A percentile compares a stretch with the other conserved stretches of the same genome.
These are phyloP conservation scores for Kluyveromyces dobzhanskii DNA, from an alignment of 805 yeast species.

Conservation along the genomic window DNA sequence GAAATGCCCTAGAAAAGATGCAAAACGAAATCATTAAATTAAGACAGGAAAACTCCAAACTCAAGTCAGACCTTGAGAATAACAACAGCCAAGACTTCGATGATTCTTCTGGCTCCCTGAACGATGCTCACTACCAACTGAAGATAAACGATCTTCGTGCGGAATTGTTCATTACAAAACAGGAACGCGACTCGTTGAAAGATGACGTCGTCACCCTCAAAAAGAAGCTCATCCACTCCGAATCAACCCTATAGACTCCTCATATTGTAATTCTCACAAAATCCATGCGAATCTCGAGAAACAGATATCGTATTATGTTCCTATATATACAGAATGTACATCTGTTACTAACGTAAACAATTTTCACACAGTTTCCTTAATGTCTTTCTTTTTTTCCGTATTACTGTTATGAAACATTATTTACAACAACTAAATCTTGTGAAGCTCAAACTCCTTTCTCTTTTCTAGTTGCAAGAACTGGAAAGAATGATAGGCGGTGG, in stretches of 20 bases:
- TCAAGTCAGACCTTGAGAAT: slow-evolving; percentile 63
- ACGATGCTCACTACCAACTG: slow-evolving; percentile 56
- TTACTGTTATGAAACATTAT: too few relatives aligned
- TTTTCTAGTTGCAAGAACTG: background rate
- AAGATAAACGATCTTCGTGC: slow-evolving; percentile 79
- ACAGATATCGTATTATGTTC: too few relatives aligned
- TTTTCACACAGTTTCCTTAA: too few relatives aligned
- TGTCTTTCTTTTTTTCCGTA: too few relatives aligned
- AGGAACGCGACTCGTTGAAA: slow-evolving; percentile 75
- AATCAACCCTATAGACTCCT: slow-evolving; percentile 1
- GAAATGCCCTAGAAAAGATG: slow-evolving; percentile 63
- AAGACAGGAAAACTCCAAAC: slow-evolving; percentile 44
- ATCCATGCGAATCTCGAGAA: too few relatives aligned
- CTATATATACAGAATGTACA: too few relatives aligned
- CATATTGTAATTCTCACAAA: too few relatives aligned
- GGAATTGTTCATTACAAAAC: slow-evolving; percentile 68
- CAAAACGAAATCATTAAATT: slow-evolving; percentile 62
- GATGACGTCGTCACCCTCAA: slow-evolving; percentile 50
- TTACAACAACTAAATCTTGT: too few relatives aligned
- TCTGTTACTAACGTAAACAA: too few relatives aligned
- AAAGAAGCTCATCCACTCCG: slow-evolving; percentile 39
- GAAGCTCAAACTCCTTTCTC: too few relatives aligned
- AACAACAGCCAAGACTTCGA: slow-evolving; percentile 36
- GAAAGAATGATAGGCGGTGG: slow-evolving; percentile 8
- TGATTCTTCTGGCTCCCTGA: slow-evolving; percentile 20